phyloP scores from a whole-genome alignment of 164 flowering plant genomes.

The Cinnamomum chago region DNA sequence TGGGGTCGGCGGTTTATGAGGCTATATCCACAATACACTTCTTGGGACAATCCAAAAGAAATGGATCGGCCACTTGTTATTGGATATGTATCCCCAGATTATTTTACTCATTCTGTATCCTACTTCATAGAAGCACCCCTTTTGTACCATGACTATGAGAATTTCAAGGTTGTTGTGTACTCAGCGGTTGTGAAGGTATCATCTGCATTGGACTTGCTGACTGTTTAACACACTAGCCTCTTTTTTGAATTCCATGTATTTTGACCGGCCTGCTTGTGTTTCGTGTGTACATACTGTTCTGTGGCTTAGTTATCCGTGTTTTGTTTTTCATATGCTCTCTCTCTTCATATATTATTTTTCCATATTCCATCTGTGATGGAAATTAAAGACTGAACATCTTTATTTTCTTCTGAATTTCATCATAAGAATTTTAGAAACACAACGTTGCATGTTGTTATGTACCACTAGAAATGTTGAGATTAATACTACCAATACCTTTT shows the following conservation, averaged over 20 bases:
- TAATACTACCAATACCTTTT: neutral
- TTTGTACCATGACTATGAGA: slow-evolving; percentile 65
- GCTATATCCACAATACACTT: slow-evolving; percentile 62
- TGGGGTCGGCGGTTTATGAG: slow-evolving; percentile 97
- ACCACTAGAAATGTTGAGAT: neutral
- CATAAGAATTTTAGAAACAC: neutral
- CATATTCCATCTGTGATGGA: neutral
- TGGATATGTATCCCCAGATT: slow-evolving; percentile 98
- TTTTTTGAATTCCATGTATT: neutral
- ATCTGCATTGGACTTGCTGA: neutral
- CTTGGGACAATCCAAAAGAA: slow-evolving; percentile 94
- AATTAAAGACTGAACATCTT: neutral
- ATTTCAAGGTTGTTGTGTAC: slow-evolving; percentile 91
- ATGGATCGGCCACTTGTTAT: slow-evolving; percentile 82
- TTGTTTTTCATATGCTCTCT: neutral
- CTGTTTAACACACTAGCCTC: neutral
- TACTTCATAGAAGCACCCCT: slow-evolving; percentile 98
- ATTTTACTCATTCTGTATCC: slow-evolving; percentile 98
- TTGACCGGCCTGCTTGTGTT: neutral
- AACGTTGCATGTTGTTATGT: neutral
- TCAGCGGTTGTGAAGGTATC: slow-evolving; percentile 98
- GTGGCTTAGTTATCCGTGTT: neutral
- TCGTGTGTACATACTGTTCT: neutral
- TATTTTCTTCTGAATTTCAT: neutral
- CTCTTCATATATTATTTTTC: neutral